Evolutionary conservation across 2,329 filamentous ascomycete genomes (phyloP), one percentile per base, ranked within the genome.

Genomic region (Aaosphaeria pasadenensis): DNA sequence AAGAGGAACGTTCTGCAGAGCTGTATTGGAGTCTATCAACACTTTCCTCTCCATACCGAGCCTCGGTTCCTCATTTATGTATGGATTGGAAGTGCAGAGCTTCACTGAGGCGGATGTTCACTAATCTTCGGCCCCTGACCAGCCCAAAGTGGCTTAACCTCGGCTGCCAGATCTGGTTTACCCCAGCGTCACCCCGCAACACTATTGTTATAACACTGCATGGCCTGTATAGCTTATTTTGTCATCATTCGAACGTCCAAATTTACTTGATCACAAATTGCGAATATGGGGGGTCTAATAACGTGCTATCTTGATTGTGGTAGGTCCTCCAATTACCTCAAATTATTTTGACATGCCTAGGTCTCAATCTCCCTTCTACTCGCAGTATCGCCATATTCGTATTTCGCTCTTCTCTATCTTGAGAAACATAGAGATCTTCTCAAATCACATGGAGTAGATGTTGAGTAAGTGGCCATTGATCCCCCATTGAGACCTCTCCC

Each of bases 291-390:
- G 17, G 77, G 79, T 46, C 78, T 78, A 47, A 87, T 89, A 55
- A 83, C 86, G 52, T 79, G 77, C 50, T 88, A 87, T 60, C 53
- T 88, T 47, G 86, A 89, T 68, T 79, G 85, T 60, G 80, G 85
- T 87, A 70, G 51, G 76, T 58, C n/a, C 30, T 11, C 5, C 24
- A 11, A 30, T 30, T 30, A n/a, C 39, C 7, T 13, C 39, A 9
- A n/a, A 9, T 24, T 9, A 48, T 30, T 11, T 11, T 28, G 17
- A 24, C 17, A 24, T 24, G 17, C 17, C 17, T 24, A 24, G 17
- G 17, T 24, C 17, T 24, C 17, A 24, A 24, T 2, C 17, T 36
- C 9, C 33, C 2, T 2, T 9, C 33, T 36, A 36, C 7, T 11
- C 6, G 39, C 59, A 90, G 87, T 84, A 46, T 91, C 88, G 4